These are phyloP conservation scores for Magnolia changhungtana DNA, from an alignment of 164 flowering plant genomes.

Conservation along the genomic window DNA sequence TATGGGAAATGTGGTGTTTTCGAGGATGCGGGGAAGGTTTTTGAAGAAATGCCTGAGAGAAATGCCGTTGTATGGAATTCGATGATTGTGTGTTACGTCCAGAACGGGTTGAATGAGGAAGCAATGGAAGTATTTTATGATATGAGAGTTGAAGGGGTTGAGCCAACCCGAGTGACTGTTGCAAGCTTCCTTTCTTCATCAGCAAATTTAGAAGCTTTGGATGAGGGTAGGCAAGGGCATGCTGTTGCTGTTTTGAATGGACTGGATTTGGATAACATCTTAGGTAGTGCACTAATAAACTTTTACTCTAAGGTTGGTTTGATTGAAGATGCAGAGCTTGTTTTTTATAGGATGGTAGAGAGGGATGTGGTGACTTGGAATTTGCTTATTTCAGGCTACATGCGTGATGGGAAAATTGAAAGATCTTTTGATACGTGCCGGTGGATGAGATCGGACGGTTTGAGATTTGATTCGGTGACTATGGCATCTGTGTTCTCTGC, in stretches of 20 bases:
- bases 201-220: conserved; percentile 55
- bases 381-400: conserved; percentile 60
- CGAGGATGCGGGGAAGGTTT: conserved; percentile 52
- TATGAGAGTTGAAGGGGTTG: conserved; percentile 61
- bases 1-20: conserved; percentile 71
- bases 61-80: conserved; percentile 74
- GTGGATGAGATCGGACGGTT: conserved; percentile 43
- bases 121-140: conserved; percentile 49
- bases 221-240: conserved; percentile 74
- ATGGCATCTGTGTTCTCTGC: conserved; percentile 49
- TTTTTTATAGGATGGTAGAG: conserved; percentile 42
- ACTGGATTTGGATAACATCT: conserved; percentile 46
- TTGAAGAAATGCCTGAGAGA: conserved; percentile 49
- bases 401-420: conserved; percentile 37
- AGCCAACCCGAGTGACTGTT: conserved; percentile 56
- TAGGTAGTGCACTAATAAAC: conserved; percentile 64
- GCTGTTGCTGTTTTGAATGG: conserved; percentile 51
- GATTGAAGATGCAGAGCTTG: conserved; percentile 52
- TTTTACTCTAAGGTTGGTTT: conserved; percentile 60
- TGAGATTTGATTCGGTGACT: conserved; percentile 68
- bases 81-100: conserved; percentile 56
- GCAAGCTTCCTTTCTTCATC: conserved; percentile 63
- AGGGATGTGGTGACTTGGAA: conserved; percentile 79
- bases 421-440: conserved; percentile 43
- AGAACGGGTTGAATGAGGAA: conserved; percentile 62